These are phyloP conservation scores for Phanerodontia chrysosporium DNA, from an alignment of 768 basidiomycete genomes.

Conservation along the genomic window DNA sequence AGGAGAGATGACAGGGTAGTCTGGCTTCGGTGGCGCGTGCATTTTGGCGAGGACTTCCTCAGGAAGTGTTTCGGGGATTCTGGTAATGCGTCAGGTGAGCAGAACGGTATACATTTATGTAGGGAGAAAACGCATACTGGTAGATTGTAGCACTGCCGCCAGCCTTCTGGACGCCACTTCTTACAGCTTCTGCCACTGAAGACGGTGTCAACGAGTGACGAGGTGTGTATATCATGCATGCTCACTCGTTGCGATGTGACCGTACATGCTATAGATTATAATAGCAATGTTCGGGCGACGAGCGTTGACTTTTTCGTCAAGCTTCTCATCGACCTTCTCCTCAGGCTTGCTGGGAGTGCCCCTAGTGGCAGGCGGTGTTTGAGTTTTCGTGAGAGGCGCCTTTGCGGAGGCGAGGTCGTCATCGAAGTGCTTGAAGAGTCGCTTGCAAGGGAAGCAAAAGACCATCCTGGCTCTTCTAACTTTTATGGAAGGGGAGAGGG, in stretches of 20 bases:
- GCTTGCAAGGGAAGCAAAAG: slow-evolving; percentile 13
- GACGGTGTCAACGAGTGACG: background rate
- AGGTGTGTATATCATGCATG: slow-evolving; percentile 9
- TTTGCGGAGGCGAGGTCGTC: slow-evolving; percentile 4
- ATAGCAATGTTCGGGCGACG: slow-evolving; percentile 56
- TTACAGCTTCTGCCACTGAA: slow-evolving; percentile 57
- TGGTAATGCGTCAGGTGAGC: slow-evolving; percentile 19
- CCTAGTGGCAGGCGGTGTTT: background rate
- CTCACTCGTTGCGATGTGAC: slow-evolving; percentile 67
- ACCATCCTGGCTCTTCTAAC: too few relatives aligned
- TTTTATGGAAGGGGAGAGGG: background rate
- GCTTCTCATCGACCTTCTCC: background rate
- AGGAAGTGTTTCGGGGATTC: slow-evolving; percentile 77
- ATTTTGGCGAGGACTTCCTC: slow-evolving; percentile 62
- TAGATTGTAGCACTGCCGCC: slow-evolving; percentile 45
- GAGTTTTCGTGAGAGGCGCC: background rate
- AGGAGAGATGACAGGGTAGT: slow-evolving; percentile 66
- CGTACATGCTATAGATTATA: slow-evolving; percentile 72
- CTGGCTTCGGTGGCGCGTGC: slow-evolving; percentile 67
- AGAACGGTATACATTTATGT: background rate
- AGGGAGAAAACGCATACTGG: slow-evolving; percentile 32
- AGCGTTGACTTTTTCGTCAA: background rate
- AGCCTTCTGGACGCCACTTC: slow-evolving; percentile 36
- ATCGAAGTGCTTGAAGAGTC: slow-evolving; percentile 3
- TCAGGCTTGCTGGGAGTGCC: background rate